Evolutionary conservation across 2,329 filamentous ascomycete genomes (phyloP).

Genomic region (Cytospora leucostoma): DNA sequence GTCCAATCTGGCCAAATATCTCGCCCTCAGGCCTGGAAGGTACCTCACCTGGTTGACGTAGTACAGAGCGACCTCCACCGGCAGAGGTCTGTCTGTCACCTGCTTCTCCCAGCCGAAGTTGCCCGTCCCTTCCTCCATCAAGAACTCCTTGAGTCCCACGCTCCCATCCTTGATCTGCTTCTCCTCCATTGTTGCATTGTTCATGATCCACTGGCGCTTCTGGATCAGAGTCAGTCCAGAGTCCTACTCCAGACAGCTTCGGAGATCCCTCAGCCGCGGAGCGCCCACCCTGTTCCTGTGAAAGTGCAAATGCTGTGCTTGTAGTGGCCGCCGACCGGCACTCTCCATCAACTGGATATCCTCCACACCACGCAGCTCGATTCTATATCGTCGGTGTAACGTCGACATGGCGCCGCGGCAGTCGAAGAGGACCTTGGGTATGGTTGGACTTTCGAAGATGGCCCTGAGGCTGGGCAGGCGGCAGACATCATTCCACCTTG

Average conservation of each 20-base stretch:
- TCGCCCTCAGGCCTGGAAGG: not conserved
- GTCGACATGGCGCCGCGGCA: not conserved
- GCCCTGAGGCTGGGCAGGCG: conserved; percentile 7
- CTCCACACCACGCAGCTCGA: conserved; percentile 3
- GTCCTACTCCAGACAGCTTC: conserved; percentile 18
- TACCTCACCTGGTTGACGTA: conserved; percentile 7
- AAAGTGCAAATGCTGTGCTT: not conserved
- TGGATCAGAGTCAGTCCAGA: conserved; percentile 9
- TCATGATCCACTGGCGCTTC: conserved; percentile 10
- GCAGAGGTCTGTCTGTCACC: not conserved
- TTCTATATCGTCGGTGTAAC: not conserved
- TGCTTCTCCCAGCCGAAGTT: not conserved
- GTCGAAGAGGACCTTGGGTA: conserved; percentile 6
- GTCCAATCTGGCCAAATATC: conserved; percentile 6
- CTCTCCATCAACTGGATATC: conserved; percentile 14
- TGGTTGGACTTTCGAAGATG: conserved; percentile 4
- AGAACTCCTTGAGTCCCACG: not conserved
- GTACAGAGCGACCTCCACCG: not conserved
- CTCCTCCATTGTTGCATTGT: not conserved
- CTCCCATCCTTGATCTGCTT: not conserved
- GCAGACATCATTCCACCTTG: not conserved
- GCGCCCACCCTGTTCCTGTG: not conserved
- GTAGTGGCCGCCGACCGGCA: not conserved
- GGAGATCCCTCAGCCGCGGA: not conserved
- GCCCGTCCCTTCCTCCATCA: not conserved